These are phyloP conservation scores for Amanita muscaria DNA, from an alignment of 768 basidiomycete species.

Conservation along the genomic window DNA sequence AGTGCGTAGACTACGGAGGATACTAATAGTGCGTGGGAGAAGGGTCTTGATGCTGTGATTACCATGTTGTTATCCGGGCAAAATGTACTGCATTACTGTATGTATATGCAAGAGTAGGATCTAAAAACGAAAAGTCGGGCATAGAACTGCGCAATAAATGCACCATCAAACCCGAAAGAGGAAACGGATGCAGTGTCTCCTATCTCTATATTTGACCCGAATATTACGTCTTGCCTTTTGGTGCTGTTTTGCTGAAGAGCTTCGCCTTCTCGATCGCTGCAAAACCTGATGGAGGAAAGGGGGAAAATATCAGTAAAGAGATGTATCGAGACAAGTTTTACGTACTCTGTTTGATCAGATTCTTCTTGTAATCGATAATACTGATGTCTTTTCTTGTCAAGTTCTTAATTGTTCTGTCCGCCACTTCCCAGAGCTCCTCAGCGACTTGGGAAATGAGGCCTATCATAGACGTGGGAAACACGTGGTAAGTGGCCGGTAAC, in stretches of 20 bases:
- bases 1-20: no score
- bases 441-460: slow-evolving; percentile 96
- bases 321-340: no score
- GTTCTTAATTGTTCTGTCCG: slow-evolving; percentile 87
- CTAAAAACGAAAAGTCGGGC: no score
- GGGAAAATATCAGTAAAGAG: no score
- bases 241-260: slow-evolving; percentile 78
- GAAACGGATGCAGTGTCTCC: background rate
- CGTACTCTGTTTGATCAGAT: slow-evolving; percentile 68
- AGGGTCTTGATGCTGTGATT: no score
- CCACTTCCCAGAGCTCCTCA: slow-evolving; percentile 98
- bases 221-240: slow-evolving; percentile 56
- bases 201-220: background rate
- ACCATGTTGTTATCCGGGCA: no score
- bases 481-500: background rate
- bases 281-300: slow-evolving; percentile 40
- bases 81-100: no score
- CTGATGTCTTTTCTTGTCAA: slow-evolving; percentile 85
- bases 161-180: background rate
- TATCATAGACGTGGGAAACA: slow-evolving; percentile 22
- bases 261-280: slow-evolving; percentile 89
- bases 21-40: no score
- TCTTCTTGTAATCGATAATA: slow-evolving; percentile 91
- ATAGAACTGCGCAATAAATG: no score
- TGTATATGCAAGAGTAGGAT: no score